These are phyloP conservation scores for Carex scoparia DNA, from an alignment of 176 grass and related monocot species.

Conservation along the genomic window DNA sequence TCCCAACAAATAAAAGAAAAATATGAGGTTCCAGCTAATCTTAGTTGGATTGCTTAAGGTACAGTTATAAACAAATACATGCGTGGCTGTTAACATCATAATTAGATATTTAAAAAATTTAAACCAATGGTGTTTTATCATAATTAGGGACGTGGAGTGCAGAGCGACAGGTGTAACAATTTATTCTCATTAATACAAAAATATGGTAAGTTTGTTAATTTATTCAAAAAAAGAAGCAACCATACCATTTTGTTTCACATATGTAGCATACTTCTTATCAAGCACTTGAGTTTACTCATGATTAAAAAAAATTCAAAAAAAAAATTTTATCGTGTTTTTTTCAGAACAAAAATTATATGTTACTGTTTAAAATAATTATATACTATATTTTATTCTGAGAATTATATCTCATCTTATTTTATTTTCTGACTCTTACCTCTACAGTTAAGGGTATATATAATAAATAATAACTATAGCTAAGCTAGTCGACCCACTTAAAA, in stretches of 20 bases:
- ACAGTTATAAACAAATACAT: conserved; percentile 8
- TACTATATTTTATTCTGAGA: too few relatives aligned
- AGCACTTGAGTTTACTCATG: not conserved
- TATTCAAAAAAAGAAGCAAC: too few relatives aligned
- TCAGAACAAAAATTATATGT: too few relatives aligned
- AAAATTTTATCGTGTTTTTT: too few relatives aligned
- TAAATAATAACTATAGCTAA: not conserved
- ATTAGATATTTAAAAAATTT: not conserved
- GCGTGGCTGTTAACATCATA: not conserved
- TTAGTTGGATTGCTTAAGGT: conserved; percentile 14
- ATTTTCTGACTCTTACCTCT: too few relatives aligned
- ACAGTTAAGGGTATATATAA: too few relatives aligned
- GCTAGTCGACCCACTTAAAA: not conserved
- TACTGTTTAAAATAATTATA: too few relatives aligned
- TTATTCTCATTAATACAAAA: not conserved
- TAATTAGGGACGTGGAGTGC: conserved; percentile 6
- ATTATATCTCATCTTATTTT: too few relatives aligned
- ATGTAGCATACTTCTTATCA: not conserved
- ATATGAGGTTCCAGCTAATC: conserved; percentile 13
- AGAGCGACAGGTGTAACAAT: not conserved
- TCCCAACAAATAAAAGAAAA: conserved; percentile 16
- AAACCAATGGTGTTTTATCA: not conserved
- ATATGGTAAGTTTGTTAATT: not conserved
- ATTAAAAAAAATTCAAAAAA: too few relatives aligned
- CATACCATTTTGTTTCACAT: not conserved